Percentiles rank a stretch among this genome's conserved stretches.
Evolutionary conservation across 495 filamentous ascomycete genomes (phyloP).

Genomic region (Xylaria sp.): DNA sequence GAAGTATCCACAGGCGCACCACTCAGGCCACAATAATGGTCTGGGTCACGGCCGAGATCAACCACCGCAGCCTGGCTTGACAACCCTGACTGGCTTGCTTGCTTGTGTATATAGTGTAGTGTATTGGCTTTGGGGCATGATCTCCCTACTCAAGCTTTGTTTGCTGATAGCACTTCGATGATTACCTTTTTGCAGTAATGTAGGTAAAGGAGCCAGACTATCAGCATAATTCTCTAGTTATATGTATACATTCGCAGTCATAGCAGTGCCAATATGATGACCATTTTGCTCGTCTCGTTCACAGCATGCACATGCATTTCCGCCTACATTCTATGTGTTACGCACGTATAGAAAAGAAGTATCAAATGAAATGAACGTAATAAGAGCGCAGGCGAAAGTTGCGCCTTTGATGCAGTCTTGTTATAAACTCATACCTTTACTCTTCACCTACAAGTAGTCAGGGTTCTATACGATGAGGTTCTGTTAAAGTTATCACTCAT

Average conservation of each 20-base stretch:
- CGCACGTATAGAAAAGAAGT: not conserved
- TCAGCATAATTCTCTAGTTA: not conserved
- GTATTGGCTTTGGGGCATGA: not conserved
- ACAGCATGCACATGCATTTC: not conserved
- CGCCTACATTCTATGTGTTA: not conserved
- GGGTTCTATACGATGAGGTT: constrained; percentile 4
- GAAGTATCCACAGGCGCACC: constrained; percentile 16
- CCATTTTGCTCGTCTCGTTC: not conserved
- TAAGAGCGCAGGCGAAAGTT: not conserved
- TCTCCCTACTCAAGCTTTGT: not conserved
- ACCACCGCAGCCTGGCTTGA: not conserved
- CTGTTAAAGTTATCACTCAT: constrained; percentile 28
- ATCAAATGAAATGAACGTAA: not conserved
- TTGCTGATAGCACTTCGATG: constrained; percentile 14
- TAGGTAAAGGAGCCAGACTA: not conserved
- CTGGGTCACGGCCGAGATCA: constrained; percentile 12
- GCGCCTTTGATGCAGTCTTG: not conserved
- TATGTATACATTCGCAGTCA: too few species aligned
- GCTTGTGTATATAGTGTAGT: not conserved
- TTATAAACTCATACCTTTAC: not conserved
- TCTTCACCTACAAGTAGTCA: not conserved
- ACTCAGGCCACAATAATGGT: constrained; percentile 5
- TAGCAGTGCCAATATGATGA: not conserved
- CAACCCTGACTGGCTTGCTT: too few species aligned
- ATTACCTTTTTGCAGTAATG: not conserved